Percentiles rank a stretch among this genome's conserved stretches.
Conservation (phyloP, 495 filamentous ascomycete species). For the Antarctomyces pellizariae region DNA sequence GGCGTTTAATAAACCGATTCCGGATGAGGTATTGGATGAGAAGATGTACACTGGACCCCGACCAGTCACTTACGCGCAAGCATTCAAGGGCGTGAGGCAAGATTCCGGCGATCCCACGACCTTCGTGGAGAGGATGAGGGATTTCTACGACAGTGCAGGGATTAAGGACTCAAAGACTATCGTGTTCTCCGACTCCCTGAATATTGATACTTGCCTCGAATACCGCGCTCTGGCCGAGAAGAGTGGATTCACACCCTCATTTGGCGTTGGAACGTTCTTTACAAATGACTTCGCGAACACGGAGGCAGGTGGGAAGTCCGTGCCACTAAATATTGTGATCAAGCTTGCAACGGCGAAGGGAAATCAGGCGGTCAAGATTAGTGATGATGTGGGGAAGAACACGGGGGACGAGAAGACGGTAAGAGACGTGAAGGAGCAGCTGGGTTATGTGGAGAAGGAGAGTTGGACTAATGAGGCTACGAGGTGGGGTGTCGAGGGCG, state of each 20-base stretch:
- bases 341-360: conserved; percentile 73
- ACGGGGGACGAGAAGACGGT: conserved; percentile 67
- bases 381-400: conserved; percentile 92
- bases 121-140: conserved; percentile 62
- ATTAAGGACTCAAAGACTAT: conserved; percentile 72
- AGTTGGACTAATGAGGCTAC: conserved; percentile 84
- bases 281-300: conserved; percentile 71
- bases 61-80: conserved; percentile 73
- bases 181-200: conserved; percentile 91
- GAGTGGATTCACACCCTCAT: conserved; percentile 57
- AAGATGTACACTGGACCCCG: no score
- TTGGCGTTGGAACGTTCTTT: conserved; percentile 87
- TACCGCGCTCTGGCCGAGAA: conserved; percentile 66
- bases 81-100: conserved; percentile 75
- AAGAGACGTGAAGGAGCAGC: conserved; percentile 52
- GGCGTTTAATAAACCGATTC: conserved; percentile 47
- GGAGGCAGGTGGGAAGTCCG: conserved; percentile 52
- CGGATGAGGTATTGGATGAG: conserved; percentile 11
- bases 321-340: conserved; percentile 94
- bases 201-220: conserved; percentile 74
- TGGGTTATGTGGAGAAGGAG: conserved; percentile 66
- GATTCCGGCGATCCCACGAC: conserved; percentile 77
- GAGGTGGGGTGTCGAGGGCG: conserved; percentile 38
- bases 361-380: conserved; percentile 78
- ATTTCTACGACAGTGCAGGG: conserved; percentile 58